A percentile compares a stretch with the other conserved stretches of the same genome.
Evolutionary conservation across 2,329 filamentous ascomycete genomes (phyloP).

Genomic region (Neofusicoccum parvum): DNA sequence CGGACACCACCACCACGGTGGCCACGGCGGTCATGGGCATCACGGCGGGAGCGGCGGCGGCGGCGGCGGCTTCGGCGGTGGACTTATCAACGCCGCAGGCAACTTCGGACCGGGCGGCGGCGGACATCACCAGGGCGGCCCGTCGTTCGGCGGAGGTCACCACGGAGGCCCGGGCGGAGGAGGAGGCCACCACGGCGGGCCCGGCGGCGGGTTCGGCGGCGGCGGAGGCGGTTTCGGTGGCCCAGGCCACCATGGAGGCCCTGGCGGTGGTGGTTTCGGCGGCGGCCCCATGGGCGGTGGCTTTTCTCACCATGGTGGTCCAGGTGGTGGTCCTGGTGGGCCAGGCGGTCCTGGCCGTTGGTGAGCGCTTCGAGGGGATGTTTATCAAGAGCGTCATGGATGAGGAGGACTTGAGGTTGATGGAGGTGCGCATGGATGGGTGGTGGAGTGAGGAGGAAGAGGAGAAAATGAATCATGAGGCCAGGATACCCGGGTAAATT

Average conservation of each 20-base stretch:
- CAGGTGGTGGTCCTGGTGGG: conserved; percentile 12
- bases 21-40: conserved; percentile 7
- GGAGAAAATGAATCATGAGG: not conserved
- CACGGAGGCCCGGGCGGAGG: not conserved
- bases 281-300: not conserved
- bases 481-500: not conserved
- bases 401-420: not conserved
- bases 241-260: not conserved
- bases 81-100: no score
- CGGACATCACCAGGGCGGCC: not conserved
- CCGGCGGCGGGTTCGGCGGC: not conserved
- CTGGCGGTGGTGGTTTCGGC: not conserved
- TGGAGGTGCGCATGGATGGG: not conserved
- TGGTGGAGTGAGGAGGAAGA: not conserved
- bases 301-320: not conserved
- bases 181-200: no score
- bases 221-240: not conserved
- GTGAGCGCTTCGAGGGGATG: not conserved
- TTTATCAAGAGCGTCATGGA: not conserved
- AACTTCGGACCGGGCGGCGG: no score
- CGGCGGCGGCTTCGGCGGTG: not conserved
- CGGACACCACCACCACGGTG: not conserved
- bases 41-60: not conserved
- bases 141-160: not conserved
- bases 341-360: conserved; percentile 10